Evolutionary conservation across 768 basidiomycete genomes (phyloP), one percentile per base, ranked within the genome.

Genomic region (Rhodosporidiobolus sp.): DNA sequence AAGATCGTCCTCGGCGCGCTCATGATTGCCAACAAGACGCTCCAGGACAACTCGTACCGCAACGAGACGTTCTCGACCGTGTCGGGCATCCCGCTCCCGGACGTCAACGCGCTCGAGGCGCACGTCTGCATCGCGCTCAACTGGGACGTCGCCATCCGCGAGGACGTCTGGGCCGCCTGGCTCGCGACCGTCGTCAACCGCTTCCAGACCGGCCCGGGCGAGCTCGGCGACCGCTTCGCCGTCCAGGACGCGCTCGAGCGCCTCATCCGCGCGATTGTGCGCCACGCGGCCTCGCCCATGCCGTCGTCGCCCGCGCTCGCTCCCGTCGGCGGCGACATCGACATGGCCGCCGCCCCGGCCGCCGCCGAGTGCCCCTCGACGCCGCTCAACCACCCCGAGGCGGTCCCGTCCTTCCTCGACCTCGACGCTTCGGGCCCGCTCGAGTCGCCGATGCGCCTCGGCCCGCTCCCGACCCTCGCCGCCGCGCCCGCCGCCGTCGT

Each of bases 61-160:
- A 96, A 95, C 84, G 89, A 91, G 80, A 97, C 95, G 1, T 99
- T 94, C 93, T 89, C 94, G 4, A 90, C 94, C 67, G 90, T 98
- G 10, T 92, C 94, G 2, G 89, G 89, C 24, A 91, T 96, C 77
- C 86, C 88, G 8, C 83, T 97, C 73, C 78, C 80, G 22, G 93
- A 95, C 79, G 88, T 99, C 79, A 94, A 95, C 83, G 84, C 86
- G 71, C 94, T 95, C 92, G 94, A 98, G 80, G 85, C 87, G 50
- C 93, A 95, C 81, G 94, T 97, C 77, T 84, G 96, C 16, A 72
- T 84, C 28, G 91, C 91, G 11, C 87, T 94, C 65, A 86, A 88
- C 76, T 94, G 90, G 77, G 85, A 87, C 64, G 86, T 97, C 63
- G 91, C 89, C 73, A 89, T 96, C 68, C 56, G 52, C 38, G 67